These are phyloP conservation scores for Deinandra increscens DNA, from an alignment of 129 eudicot genomes.

Conservation along the genomic window DNA sequence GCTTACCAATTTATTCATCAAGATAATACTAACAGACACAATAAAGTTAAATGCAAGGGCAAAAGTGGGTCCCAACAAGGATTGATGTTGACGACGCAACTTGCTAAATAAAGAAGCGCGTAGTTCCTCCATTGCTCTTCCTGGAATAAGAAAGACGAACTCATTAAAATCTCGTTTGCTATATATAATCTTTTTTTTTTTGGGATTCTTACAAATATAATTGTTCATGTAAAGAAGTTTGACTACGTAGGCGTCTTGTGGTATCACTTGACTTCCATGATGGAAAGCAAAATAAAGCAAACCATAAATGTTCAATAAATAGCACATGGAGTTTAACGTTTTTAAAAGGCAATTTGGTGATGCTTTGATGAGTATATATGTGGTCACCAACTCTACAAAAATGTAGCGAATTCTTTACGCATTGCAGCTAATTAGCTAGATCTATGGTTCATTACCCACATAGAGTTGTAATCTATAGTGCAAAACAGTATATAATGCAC, in stretches of 20 bases:
- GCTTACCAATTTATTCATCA: constrained; percentile 92
- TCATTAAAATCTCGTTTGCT: background rate
- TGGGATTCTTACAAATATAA: constrained; percentile 14
- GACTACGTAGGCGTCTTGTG: constrained; percentile 17
- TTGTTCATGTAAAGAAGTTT: background rate
- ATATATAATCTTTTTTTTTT: background rate
- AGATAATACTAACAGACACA: constrained; percentile 87
- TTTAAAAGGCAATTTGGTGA: background rate
- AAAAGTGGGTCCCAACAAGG: constrained; percentile 75
- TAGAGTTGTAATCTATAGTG: too few relatives aligned
- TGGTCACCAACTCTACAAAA: constrained; percentile 19
- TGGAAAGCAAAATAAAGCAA: constrained; percentile 19
- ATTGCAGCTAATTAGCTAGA: background rate
- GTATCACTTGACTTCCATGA: background rate
- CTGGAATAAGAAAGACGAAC: constrained; percentile 33
- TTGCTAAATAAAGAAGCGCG: constrained; percentile 80
- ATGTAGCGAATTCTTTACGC: constrained; percentile 6
- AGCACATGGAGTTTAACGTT: constrained; percentile 11
- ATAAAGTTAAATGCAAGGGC: constrained; percentile 90
- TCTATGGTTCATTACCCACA: background rate
- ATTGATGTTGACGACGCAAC: constrained; percentile 75
- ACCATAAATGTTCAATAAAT: constrained; percentile 13
- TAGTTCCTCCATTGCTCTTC: constrained; percentile 88
- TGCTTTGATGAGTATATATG: constrained; percentile 5
- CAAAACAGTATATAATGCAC: background rate